Percentiles rank a stretch among this genome's conserved stretches.
Conservation (phyloP, 2,329 filamentous ascomycete species). For the Celoporthe dispersa region DNA sequence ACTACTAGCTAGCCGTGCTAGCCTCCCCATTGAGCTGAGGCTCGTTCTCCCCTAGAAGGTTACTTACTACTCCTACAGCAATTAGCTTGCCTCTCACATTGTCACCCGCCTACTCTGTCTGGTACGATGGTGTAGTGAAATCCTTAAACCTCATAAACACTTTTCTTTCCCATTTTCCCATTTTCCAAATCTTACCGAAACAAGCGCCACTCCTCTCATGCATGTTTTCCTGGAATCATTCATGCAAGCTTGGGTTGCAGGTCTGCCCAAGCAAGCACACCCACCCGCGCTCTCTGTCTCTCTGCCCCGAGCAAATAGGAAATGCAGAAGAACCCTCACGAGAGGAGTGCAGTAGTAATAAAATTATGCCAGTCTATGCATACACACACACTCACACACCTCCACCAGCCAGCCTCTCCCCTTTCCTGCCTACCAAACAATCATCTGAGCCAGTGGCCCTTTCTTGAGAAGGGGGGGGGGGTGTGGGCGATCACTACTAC, state of each 20-base stretch:
- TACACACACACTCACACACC: neutral
- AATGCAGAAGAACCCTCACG: neutral
- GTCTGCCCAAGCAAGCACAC: neutral
- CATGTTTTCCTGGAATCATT: neutral
- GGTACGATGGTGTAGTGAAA: too few relatives aligned
- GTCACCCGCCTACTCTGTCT: neutral
- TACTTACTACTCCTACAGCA: neutral
- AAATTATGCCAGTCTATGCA: neutral
- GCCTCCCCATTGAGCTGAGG: neutral
- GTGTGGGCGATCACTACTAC: neutral
- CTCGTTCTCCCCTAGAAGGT: neutral
- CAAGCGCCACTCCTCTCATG: neutral
- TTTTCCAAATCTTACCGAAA: neutral
- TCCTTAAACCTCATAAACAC: neutral
- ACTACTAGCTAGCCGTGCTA: neutral
- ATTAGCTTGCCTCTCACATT: neutral
- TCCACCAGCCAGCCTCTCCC: neutral
- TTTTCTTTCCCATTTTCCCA: neutral
- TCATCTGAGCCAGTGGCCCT: neutral
- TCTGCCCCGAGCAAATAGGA: slow-evolving; percentile 4
- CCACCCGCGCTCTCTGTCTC: too few relatives aligned
- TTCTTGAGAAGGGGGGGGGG: neutral
- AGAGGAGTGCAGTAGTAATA: neutral
- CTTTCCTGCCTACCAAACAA: neutral
- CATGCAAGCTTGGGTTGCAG: slow-evolving; percentile 1